Base-by-base conservation (phyloP, 257 asterid genomes). In the Hygrophila difformis region DNA sequence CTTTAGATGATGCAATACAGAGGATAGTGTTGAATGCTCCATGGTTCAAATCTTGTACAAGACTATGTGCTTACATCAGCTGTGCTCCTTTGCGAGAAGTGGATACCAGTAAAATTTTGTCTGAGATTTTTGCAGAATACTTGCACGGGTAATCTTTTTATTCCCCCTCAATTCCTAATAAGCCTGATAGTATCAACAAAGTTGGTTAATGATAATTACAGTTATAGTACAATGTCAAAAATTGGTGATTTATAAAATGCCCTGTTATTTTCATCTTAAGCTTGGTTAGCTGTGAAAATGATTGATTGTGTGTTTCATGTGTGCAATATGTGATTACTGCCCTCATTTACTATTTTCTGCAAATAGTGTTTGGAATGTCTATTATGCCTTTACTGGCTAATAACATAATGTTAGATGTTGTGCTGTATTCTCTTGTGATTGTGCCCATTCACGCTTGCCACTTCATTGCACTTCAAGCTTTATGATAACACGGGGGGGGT, bases 81-180 rank as follows among this genome's bases (percentile, higher is more conserved):
- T 86, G 93, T 52, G 68, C 81, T 57, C 79, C 94, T 57, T 59
- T 91, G 36, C 70, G 93, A 69, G 99, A 91, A 82, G 96, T 91
- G 51, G 95, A 91, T 60, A 82, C 98, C 6, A 64, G 79, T 42
- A 79, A 56, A 21, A 3, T 91, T 18, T 50, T 86, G 42, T 39
- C 81, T 13, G 78, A 66, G 63, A 65, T 82, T 70, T n/a, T 59
- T 91, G 48, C 68, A 63, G 42, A 54, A 56, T 50, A 18, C 73
- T 16, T 38, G 29, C 22, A 59, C 65, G 73, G 94, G 94, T 88
- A 57, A 39, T 31, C n/a, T 1, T 4, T 44, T 19, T 24, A 3
- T 24, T 8, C 31, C 31, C 3, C 3, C 3, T 24, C 31, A 3
- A 8, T 24, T 3, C 31, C 8, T 8, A 24, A 3, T 24, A 24